Evolutionary conservation across 2,329 filamentous ascomycete genomes (phyloP), one percentile per base, ranked within the genome.

Genomic region (Chalara sp.): DNA sequence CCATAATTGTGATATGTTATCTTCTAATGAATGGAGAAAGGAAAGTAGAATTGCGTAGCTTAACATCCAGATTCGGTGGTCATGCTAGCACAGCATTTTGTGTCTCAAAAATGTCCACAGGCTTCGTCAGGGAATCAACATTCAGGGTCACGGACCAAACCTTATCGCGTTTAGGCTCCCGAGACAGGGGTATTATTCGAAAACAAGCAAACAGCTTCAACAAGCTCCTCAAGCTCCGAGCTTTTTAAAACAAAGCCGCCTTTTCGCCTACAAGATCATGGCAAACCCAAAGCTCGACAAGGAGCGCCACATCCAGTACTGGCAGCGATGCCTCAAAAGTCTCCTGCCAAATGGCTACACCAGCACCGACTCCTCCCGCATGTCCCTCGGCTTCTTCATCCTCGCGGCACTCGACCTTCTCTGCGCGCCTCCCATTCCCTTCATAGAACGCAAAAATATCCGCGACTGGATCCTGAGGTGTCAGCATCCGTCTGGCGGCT

Each of bases 331-430:
- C 67, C 79, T 93, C 57, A 86, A 86, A 66, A 86, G 84, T 29
- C 79, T 86, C 55, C 82, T 99, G 6, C 93, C 93, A 0, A 78
- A 83, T 44, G 77, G 81, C 56, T 99, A 97, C 73, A 95, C 88
- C 12, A 78, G 83, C 66, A 93, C 87, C 67, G 93, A 99, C 72
- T 89, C 89, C 59, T 92, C 86, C 62, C 90, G 93, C 62, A 86
- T 97, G 74, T 87, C 86, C 5, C 81, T 97, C 49, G 90, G 83
- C 58, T 95, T 86, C 73, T 96, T 99, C 74, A 91, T 86, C 58
- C 72, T 97, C 61, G 86, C 89, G 6, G 89, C 89, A 1, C 76
- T 96, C 46, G 89, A 96, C 64, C 72, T 97, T 1, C 81, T 99
- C 32, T 83, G 80, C 35, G 79, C 72, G 43, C 66, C 79, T n/a